These are phyloP conservation scores for Termitomyces bulborhizus DNA, from an alignment of 768 basidiomycete genomes.

Conservation along the genomic window DNA sequence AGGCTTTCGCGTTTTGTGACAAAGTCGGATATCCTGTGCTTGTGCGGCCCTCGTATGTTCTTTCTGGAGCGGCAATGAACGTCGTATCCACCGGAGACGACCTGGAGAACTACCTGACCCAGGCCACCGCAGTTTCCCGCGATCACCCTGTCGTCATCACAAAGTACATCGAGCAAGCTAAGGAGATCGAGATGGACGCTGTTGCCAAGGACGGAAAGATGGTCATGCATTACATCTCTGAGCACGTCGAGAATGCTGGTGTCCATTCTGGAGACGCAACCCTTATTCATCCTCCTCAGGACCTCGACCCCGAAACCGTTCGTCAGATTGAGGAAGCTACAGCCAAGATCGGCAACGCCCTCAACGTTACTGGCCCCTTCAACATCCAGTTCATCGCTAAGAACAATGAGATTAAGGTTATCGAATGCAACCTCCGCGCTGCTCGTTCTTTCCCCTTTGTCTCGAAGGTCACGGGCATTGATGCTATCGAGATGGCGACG, in stretches of 20 bases:
- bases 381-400: constrained; percentile 99
- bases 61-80: constrained; percentile 99
- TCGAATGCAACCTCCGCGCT: constrained; percentile 97
- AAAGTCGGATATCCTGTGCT: constrained; percentile 94
- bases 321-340: constrained; percentile 96
- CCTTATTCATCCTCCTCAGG: constrained; percentile 96
- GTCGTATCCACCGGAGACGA: constrained; percentile 94
- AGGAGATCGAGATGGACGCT: constrained; percentile 99
- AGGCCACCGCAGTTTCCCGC: constrained; percentile 93
- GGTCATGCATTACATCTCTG: constrained; percentile 99
- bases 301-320: constrained; percentile 95
- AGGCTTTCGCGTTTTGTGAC: constrained; percentile 85
- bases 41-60: constrained; percentile 94
- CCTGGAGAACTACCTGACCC: constrained; percentile 85
- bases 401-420: constrained; percentile 99
- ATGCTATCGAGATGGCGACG: constrained; percentile 98
- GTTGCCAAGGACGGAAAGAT: constrained; percentile 96
- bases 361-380: constrained; percentile 97
- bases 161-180: constrained; percentile 99
- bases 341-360: constrained; percentile 93
- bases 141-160: constrained; percentile 97
- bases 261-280: constrained; percentile 99
- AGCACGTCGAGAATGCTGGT: constrained; percentile 98
- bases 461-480: constrained; percentile 95
- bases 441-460: constrained; percentile 99